These are phyloP conservation scores for Saccharomycopsis synnaedendra DNA, from an alignment of 805 yeast genomes.

Conservation along the genomic window DNA sequence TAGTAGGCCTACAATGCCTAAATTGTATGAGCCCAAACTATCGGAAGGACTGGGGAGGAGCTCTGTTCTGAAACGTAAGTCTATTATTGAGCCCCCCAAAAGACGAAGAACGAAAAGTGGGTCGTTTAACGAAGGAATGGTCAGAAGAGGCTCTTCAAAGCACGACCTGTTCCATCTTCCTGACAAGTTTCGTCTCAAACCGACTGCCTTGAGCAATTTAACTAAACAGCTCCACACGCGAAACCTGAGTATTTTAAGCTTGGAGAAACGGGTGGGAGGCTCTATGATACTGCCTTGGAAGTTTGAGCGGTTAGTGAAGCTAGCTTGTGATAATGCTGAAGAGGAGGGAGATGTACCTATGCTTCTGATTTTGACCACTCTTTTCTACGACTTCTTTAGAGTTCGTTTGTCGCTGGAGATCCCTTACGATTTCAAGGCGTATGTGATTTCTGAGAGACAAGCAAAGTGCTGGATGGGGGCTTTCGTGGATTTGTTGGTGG, in stretches of 20 bases:
- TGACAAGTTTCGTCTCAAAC: too few species aligned
- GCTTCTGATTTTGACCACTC: conserved; percentile 43
- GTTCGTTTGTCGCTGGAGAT: conserved; percentile 6
- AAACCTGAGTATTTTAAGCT: neutral
- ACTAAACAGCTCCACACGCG: neutral
- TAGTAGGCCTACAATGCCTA: too few species aligned
- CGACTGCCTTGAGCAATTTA: neutral
- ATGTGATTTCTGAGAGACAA: conserved; percentile 14
- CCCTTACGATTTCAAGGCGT: conserved; percentile 14
- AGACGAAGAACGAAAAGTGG: too few species aligned
- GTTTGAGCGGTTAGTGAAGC: conserved; percentile 35
- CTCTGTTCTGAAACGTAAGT: too few species aligned
- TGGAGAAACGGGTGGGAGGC: too few species aligned
- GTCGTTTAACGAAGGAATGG: too few species aligned
- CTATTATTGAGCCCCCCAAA: too few species aligned
- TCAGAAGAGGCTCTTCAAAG: neutral
- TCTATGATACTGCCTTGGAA: conserved; percentile 38
- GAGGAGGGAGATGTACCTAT: conserved; percentile 54
- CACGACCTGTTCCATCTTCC: neutral
- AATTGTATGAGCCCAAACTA: too few species aligned
- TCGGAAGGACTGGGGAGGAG: too few species aligned
- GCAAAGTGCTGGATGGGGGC: conserved; percentile 45
- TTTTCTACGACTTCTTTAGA: conserved; percentile 34
- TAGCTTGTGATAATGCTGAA: conserved; percentile 43
- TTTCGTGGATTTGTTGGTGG: conserved; percentile 43